phyloP scores from a whole-genome alignment of 2,329 filamentous ascomycete species.

The Fusarium irregulare region DNA sequence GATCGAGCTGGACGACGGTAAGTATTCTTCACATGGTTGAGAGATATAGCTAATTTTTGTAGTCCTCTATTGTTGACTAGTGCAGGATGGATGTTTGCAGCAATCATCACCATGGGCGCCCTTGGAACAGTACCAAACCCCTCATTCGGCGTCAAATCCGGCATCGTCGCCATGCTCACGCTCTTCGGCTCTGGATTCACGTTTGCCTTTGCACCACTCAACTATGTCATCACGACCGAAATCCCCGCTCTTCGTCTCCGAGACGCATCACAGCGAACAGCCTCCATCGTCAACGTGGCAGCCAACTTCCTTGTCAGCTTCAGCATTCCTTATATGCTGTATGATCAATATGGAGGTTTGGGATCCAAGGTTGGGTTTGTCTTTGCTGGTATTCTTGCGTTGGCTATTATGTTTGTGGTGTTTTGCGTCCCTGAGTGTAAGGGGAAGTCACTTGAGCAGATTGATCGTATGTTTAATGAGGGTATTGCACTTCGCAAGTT shows the following conservation, averaged over 20 bases:
- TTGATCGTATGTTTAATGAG: slow-evolving; percentile 36
- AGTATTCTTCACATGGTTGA: background rate
- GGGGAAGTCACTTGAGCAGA: slow-evolving; percentile 38
- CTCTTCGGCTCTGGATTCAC: slow-evolving; percentile 49
- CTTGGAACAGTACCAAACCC: slow-evolving; percentile 45
- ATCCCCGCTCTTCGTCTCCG: slow-evolving; percentile 48
- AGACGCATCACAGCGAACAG: slow-evolving; percentile 35
- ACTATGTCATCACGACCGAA: slow-evolving; percentile 52
- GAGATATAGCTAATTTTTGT: background rate
- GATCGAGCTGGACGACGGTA: slow-evolving; percentile 5
- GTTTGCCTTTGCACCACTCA: slow-evolving; percentile 51
- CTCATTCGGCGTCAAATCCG: slow-evolving; percentile 34
- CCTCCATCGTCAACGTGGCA: background rate
- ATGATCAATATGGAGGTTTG: slow-evolving; percentile 27
- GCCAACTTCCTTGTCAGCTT: slow-evolving; percentile 26
- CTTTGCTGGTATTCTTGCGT: slow-evolving; percentile 23
- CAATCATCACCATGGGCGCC: slow-evolving; percentile 52
- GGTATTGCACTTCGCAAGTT: slow-evolving; percentile 32
- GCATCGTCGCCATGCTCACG: slow-evolving; percentile 50
- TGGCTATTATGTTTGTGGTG: slow-evolving; percentile 18
- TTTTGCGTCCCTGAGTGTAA: slow-evolving; percentile 39
- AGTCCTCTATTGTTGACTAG: slow-evolving; percentile 3
- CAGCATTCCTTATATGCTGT: slow-evolving; percentile 36
- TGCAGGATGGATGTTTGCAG: background rate
- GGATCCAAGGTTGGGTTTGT: slow-evolving; percentile 37